These are phyloP conservation scores for Elsinoe batatas DNA, from an alignment of 2,329 filamentous ascomycete genomes.

Conservation along the genomic window DNA sequence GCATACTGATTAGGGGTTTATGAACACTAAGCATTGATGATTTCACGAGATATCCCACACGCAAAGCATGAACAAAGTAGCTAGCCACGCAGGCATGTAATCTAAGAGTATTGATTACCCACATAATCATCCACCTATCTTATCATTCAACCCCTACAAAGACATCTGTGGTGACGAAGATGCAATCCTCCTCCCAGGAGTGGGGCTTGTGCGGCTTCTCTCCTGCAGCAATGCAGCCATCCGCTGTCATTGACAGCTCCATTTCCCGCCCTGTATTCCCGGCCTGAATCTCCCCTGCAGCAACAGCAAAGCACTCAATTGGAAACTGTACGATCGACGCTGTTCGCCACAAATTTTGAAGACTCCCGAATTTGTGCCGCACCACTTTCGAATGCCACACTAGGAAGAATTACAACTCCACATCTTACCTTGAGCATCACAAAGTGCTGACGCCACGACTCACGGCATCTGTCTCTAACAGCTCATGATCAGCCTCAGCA, in stretches of 20 bases:
- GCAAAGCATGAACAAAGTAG: background rate
- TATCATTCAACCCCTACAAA: background rate
- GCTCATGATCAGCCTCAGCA: background rate
- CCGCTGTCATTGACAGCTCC: background rate
- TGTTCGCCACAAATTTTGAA: background rate
- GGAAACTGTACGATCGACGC: background rate
- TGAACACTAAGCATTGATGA: background rate
- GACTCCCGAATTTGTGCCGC: background rate
- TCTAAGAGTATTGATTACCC: background rate
- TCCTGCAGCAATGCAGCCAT: background rate
- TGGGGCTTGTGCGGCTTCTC: background rate
- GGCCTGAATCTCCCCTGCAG: background rate
- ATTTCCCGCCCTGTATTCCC: background rate
- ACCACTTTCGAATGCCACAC: background rate
- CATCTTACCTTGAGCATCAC: background rate
- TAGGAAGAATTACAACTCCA: background rate
- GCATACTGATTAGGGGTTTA: background rate
- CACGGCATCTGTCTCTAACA: background rate
- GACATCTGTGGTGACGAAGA: background rate
- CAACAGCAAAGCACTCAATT: background rate
- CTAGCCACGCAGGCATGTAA: background rate
- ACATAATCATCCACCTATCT: no score
- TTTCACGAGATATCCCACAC: slow-evolving; percentile 8
- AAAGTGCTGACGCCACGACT: background rate
- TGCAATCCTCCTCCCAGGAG: background rate